A percentile compares a stretch with the other conserved stretches of the same genome.
phyloP scores from a whole-genome alignment of 2,329 filamentous ascomycete genomes.

The Drechslera avenae region DNA sequence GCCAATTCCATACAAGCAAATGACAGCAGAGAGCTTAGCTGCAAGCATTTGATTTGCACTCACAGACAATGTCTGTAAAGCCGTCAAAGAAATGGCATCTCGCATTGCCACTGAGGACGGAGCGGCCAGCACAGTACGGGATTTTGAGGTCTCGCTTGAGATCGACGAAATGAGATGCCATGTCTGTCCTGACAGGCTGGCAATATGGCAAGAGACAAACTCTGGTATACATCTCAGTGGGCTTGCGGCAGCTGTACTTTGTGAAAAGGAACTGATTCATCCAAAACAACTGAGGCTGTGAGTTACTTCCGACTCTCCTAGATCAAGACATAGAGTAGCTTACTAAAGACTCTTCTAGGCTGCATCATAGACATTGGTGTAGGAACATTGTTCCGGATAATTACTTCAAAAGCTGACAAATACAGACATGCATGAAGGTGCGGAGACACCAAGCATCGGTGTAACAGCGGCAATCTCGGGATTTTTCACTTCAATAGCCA shows the following conservation, averaged over 20 bases:
- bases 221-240: conserved; percentile 27
- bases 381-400: neutral
- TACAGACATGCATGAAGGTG: conserved; percentile 26
- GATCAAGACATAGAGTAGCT: neutral
- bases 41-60: conserved; percentile 55
- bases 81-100: conserved; percentile 24
- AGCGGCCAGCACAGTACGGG: conserved; percentile 12
- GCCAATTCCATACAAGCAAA: conserved; percentile 54
- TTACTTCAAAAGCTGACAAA: conserved; percentile 1
- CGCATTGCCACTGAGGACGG: conserved; percentile 26
- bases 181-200: conserved; percentile 24
- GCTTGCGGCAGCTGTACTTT: conserved; percentile 17
- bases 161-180: conserved; percentile 27
- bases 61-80: conserved; percentile 39
- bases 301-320: neutral
- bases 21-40: conserved; percentile 54
- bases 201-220: conserved; percentile 25
- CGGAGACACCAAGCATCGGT: conserved; percentile 19
- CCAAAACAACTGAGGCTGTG: conserved; percentile 20
- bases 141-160: conserved; percentile 17
- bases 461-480: conserved; percentile 18
- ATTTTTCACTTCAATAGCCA: conserved; percentile 14
- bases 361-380: conserved; percentile 30
- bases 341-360: neutral
- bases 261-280: conserved; percentile 9